These are phyloP conservation scores for Xylariomycetidae sp. DNA, from an alignment of 2,329 filamentous ascomycete genomes.

Conservation along the genomic window DNA sequence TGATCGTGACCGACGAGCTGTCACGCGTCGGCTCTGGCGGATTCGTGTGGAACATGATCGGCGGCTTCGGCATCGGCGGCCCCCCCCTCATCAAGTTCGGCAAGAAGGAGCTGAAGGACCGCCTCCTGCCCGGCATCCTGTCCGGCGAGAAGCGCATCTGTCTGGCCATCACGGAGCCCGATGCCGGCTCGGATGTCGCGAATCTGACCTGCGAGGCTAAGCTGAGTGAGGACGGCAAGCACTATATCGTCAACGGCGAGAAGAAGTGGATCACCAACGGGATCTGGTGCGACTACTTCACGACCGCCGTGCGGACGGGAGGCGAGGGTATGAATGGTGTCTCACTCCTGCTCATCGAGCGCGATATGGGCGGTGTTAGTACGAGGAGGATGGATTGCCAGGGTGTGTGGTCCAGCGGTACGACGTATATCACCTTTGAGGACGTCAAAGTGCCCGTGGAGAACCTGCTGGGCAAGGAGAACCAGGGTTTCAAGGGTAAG, in stretches of 20 bases:
- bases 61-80: constrained; percentile 92
- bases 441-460: constrained; percentile 99
- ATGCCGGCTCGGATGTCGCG: constrained; percentile 91
- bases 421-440: constrained; percentile 96
- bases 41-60: constrained; percentile 94
- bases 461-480: constrained; percentile 96
- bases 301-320: constrained; percentile 88
- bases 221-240: constrained; percentile 90
- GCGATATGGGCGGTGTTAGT: constrained; percentile 75
- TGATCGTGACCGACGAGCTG: constrained; percentile 91
- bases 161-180: constrained; percentile 93
- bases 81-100: constrained; percentile 92
- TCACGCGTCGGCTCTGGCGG: constrained; percentile 85
- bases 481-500: constrained; percentile 86
- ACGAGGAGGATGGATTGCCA: constrained; percentile 98
- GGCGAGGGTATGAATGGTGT: constrained; percentile 89
- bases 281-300: constrained; percentile 96
- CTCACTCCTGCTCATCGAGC: constrained; percentile 87
- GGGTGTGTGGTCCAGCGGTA: constrained; percentile 91
- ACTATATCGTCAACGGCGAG: constrained; percentile 99
- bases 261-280: constrained; percentile 99
- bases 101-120: constrained; percentile 76
- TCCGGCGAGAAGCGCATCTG: constrained; percentile 96
- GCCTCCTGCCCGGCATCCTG: constrained; percentile 83
- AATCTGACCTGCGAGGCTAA: constrained; percentile 96